These are phyloP conservation scores for Myxozyma mucilagina DNA, from an alignment of 805 yeast genomes.

Conservation along the genomic window DNA sequence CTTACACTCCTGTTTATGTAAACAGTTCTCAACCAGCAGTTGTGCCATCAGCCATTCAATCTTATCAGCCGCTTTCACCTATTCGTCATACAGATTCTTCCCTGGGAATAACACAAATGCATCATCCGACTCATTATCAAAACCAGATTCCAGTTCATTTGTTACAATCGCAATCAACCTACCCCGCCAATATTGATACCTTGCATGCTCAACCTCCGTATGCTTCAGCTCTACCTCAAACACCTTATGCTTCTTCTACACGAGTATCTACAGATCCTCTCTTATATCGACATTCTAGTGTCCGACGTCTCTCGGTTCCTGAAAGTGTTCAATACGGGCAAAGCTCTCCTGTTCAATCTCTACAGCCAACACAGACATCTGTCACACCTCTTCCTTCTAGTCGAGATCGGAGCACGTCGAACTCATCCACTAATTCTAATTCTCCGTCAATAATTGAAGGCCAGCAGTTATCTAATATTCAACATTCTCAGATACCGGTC, in stretches of 20 bases:
- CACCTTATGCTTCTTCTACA: background rate
- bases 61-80: background rate
- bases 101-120: background rate
- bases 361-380: background rate
- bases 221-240: background rate
- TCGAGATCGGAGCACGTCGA: background rate
- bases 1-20: background rate
- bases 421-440: conserved; percentile 2
- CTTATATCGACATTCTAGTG: conserved; percentile 15
- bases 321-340: conserved; percentile 1
- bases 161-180: background rate
- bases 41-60: background rate
- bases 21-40: background rate
- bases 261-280: conserved; percentile 18
- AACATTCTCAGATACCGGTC: background rate
- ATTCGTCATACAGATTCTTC: background rate
- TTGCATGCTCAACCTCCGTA: background rate
- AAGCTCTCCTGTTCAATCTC: background rate
- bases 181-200: background rate
- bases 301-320: conserved; percentile 13
- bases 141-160: background rate
- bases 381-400: background rate
- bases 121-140: background rate
- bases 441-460: background rate
- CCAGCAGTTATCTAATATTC: background rate